Base-by-base conservation (phyloP, 257 asterid species). In the Cordia subcordata region DNA sequence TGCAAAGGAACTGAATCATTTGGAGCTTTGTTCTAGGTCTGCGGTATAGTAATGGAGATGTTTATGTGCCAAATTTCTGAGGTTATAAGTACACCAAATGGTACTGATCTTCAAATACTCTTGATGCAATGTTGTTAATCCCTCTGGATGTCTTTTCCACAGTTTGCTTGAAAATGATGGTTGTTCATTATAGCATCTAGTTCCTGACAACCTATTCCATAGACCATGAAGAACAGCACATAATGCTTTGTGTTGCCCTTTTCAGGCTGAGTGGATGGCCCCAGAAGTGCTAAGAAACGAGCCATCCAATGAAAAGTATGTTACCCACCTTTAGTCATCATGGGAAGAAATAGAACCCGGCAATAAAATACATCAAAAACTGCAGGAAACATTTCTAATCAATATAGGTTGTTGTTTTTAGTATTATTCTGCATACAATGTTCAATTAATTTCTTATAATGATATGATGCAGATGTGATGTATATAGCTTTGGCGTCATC, bases 261-360 rank as follows among this genome's bases (percentile, higher is more conserved):
- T 42, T 70, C 86, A 91, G 98, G 98, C 98, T 39, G 98, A 91
- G 77, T 91, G 98, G 98, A 91, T 91, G 98, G 98, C 98, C 49
- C 98, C 98, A 15, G 98, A 91, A 83, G 98, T 91, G 63, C 84
- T 91, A 75, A 79, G 98, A 82, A 91, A 91, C 50, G 98, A 91
- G 69, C 98, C 93, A 57, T 91, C 96, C 27, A 80, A 91, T 37
- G 98, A 91, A 68, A 91, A 91, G 98, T 91, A 85, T 45, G 93
- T 57, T 57, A 18, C 57, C 35, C 27, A 60, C 44, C 47, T 42
- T 42, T 8, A 42, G 12, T 14, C 47, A 42, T 42, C 47, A 11
- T 14, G 12, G 10, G n/a, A 27, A 11, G 45, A 45, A 35, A 0
- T 13, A 8, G 35, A 22, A 17, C 17, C 33, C 5, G 16, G 0